Conservation (phyloP, 2,329 filamentous ascomycete species). For the Colletotrichum simmondsii region DNA sequence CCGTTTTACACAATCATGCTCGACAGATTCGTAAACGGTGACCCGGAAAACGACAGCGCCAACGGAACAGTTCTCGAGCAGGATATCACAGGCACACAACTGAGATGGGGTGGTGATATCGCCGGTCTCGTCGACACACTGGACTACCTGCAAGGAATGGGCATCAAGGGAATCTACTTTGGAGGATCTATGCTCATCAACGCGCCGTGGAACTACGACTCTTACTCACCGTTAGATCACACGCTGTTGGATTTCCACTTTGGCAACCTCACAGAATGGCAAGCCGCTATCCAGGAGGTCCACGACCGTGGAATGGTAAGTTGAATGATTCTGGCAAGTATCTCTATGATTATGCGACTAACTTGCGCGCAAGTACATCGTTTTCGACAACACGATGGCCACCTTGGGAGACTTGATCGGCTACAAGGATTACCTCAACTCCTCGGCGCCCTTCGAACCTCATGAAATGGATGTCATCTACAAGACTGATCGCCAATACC, state of each 20-base stretch:
- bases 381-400: slow-evolving; percentile 74
- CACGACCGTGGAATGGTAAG: slow-evolving; percentile 64
- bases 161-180: slow-evolving; percentile 71
- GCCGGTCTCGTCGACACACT: slow-evolving; percentile 68
- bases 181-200: slow-evolving; percentile 73
- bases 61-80: slow-evolving; percentile 71
- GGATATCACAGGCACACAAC: slow-evolving; percentile 68
- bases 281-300: slow-evolving; percentile 66
- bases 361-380: slow-evolving; percentile 73
- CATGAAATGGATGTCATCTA: slow-evolving; percentile 68
- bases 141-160: slow-evolving; percentile 74
- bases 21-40: slow-evolving; percentile 73
- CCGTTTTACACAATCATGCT: slow-evolving; percentile 74
- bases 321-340: slow-evolving; percentile 52
- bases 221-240: slow-evolving; percentile 68
- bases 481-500: slow-evolving; percentile 65
- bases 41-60: slow-evolving; percentile 71
- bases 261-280: slow-evolving; percentile 68
- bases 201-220: slow-evolving; percentile 71
- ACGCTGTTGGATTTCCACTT: slow-evolving; percentile 74
- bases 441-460: slow-evolving; percentile 64
- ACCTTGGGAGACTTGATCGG: slow-evolving; percentile 73
- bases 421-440: slow-evolving; percentile 70
- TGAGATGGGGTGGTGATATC: slow-evolving; percentile 73
- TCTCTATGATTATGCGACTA: slow-evolving; percentile 53